A percentile compares a stretch with the other conserved stretches of the same genome.
These are phyloP conservation scores for Primulina eburnea DNA, from an alignment of 257 asterid species.

Conservation along the genomic window DNA sequence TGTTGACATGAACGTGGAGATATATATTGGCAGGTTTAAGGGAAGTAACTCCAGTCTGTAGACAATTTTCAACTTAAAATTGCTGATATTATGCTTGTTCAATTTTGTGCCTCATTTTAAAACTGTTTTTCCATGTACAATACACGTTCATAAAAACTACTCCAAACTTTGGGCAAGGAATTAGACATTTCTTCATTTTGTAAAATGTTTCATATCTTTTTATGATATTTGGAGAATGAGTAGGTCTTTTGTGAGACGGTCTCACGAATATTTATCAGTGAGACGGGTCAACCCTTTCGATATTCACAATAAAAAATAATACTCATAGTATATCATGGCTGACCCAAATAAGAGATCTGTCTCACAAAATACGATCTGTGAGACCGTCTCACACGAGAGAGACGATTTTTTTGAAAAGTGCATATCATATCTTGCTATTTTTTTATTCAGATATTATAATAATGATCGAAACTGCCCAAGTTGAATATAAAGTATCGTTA, in stretches of 20 bases:
- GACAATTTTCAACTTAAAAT: neutral
- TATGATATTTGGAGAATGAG: neutral
- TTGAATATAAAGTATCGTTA: neutral
- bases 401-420: too few relatives aligned
- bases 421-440: neutral
- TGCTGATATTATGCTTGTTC: neutral
- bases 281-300: too few relatives aligned
- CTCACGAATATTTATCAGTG: too few relatives aligned
- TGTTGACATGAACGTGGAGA: conserved; percentile 20
- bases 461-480: neutral
- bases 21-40: neutral
- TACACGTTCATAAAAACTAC: neutral
- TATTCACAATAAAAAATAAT: too few relatives aligned
- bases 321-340: too few relatives aligned
- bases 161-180: neutral
- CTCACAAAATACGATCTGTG: too few relatives aligned
- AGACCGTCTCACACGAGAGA: too few relatives aligned
- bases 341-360: too few relatives aligned
- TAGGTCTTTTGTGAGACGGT: too few relatives aligned
- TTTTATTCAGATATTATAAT: neutral
- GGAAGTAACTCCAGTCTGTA: neutral
- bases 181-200: neutral
- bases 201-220: neutral
- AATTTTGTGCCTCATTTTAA: neutral
- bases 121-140: neutral